Evolutionary conservation across 345 rosid species (phyloP), one percentile per base, ranked within the genome.

Genomic region (Ceriops decandra): DNA sequence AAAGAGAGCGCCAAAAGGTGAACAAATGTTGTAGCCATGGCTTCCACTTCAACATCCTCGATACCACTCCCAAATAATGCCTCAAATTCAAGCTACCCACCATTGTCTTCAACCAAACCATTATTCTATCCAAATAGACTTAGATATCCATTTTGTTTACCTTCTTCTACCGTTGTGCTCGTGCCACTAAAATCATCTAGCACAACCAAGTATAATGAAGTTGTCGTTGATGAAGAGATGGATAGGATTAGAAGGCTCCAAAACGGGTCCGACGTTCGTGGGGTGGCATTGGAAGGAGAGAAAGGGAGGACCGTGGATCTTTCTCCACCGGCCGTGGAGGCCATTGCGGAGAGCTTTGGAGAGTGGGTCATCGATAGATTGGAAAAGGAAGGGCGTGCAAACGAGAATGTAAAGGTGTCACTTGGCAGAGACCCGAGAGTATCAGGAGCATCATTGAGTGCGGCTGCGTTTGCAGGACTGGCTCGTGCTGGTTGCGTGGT

Each of bases 231-330:
- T 20, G 98, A 93, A 33, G 98, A 89, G 31, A 85, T 84, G 81
- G 95, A 89, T 71, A 81, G 66, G 81, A 87, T 93, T 8, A 76
- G 87, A 68, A 80, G 97, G 79, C 89, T 93, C 31, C 97, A 91
- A 69, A 91, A 89, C 33, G 97, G 98, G 33, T 89, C 95, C 0
- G 98, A 93, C 8, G 93, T 93, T 68, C 86, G 99, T 0, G 99
- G 97, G 32, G 89, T 93, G n/a, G 97, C 97, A 2, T 27, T 91
- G 77, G 88, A 87, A 62, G 96, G 96, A 0, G 97, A 89, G 83
- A 88, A 85, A 81, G 93, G 95, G 19, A 76, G 97, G 54, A 64
- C 63, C 0, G 96, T 89, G 70, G 90, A 87, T 79, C 75, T 91
- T 51, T 87, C 91, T 0, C 95, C 97, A 0, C 76, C 96, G 0